These are phyloP conservation scores for Vachellia collinsii DNA, from an alignment of 306 rosid genomes.

Conservation along the genomic window DNA sequence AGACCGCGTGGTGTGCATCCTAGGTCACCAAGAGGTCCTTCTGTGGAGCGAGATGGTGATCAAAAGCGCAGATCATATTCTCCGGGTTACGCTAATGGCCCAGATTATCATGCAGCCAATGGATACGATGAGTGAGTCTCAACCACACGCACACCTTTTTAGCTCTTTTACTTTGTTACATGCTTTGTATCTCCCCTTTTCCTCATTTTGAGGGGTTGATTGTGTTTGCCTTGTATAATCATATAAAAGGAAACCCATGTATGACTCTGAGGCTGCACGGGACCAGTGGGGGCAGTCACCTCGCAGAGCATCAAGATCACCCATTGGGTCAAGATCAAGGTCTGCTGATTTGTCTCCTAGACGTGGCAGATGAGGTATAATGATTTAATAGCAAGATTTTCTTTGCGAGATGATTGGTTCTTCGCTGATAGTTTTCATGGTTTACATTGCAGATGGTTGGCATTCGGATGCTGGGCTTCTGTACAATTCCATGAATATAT, in stretches of 20 bases:
- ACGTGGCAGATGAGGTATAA: slow-evolving; percentile 63
- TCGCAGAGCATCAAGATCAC: slow-evolving; percentile 75
- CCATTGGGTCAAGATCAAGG: slow-evolving; percentile 80
- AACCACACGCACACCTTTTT: not conserved
- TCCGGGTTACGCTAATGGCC: slow-evolving; percentile 67
- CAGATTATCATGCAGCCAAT: slow-evolving; percentile 56
- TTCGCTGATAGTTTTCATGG: slow-evolving; percentile 22
- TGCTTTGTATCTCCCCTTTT: not conserved
- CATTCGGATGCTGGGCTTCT: slow-evolving; percentile 35
- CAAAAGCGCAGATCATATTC: slow-evolving; percentile 74
- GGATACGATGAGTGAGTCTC: slow-evolving; percentile 68
- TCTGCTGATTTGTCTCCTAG: slow-evolving; percentile 75
- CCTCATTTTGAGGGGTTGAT: not conserved
- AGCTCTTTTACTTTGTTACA: slow-evolving; percentile 15
- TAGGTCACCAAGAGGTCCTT: slow-evolving; percentile 79
- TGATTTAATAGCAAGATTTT: slow-evolving; percentile 1
- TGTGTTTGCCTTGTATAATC: slow-evolving; percentile 26
- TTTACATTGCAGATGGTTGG: slow-evolving; percentile 41
- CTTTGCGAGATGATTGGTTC: not conserved
- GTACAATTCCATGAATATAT: slow-evolving; percentile 32
- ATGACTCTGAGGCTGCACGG: slow-evolving; percentile 59
- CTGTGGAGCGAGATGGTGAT: slow-evolving; percentile 65
- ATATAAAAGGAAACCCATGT: slow-evolving; percentile 65
- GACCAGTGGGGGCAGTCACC: slow-evolving; percentile 74
- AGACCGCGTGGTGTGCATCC: slow-evolving; percentile 69